Evolutionary conservation across 2,329 filamentous ascomycete species (phyloP), one percentile per base, ranked within the genome.

Genomic region (Coniella vitis): DNA sequence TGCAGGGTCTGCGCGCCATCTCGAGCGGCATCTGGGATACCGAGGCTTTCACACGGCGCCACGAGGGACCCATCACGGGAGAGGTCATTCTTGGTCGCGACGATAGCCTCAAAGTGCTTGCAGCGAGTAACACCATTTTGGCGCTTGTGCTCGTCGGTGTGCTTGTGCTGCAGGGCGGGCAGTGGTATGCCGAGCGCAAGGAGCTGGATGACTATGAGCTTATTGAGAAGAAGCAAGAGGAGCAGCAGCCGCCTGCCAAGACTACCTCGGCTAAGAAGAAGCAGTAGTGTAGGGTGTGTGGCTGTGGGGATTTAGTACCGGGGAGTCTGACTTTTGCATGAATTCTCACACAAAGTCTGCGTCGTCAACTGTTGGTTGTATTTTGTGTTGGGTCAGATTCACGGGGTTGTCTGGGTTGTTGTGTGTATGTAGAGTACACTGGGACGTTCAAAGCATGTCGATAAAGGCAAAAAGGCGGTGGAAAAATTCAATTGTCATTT

Each of bases 161-260:
- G 9, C 66, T 98, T 56, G 87, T 96, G 31, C 70, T 98, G 62
- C 93, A 98, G 79, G 89, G 89, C 17, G 93, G 93, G 10, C 89
- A 97, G 76, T 97, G 91, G 93, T 98, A 98, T 71, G 93, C 93
- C 21, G 90, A 97, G 77, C 79, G 87, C 63, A 94, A 94, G 71
- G 90, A 97, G 68, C 76, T 77, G 61, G 86, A 90, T 64, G 90
- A 96, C 67, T 75, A 78, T 48, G 81, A 79, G 61, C 78, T 81
- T 63, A 75, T 84, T 55, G 78, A 83, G 57, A 69, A 73, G 65
- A 64, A 59, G 45, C 46, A 56, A 36, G 45, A 31, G 8, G 48
- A 54, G 45, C 25, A 29, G 25, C 25, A 29, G 25, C 10, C 25
- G 10, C 25, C 5, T 5, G 25, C 5, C 10, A 29, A 29, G 25